These are phyloP conservation scores for Globisporangium uncinulatum DNA, from an alignment of 352 stramenopile genomes.

Conservation along the genomic window DNA sequence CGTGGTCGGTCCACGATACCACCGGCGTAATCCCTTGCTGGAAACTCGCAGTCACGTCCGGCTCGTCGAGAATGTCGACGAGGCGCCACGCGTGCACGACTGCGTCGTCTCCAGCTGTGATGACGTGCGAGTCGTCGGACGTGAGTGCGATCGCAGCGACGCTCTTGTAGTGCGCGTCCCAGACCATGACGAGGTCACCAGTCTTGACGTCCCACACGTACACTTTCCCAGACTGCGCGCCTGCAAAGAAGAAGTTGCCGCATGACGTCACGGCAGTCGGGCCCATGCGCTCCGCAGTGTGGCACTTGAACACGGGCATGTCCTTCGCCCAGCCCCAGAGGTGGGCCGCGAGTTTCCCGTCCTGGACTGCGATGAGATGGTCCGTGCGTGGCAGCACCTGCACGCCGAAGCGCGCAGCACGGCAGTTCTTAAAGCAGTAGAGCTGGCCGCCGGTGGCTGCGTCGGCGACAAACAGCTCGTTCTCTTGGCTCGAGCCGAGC, in stretches of 20 bases:
- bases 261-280: conserved; percentile 46
- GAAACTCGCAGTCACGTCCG: conserved; percentile 47
- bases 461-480: conserved; percentile 56
- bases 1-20: conserved; percentile 74
- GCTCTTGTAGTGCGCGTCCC: conserved; percentile 86
- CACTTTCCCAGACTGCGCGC: conserved; percentile 73
- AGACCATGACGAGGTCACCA: conserved; percentile 71
- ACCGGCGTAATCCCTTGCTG: conserved; percentile 46
- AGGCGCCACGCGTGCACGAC: conserved; percentile 78
- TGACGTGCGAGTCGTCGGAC: conserved; percentile 68
- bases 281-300: conserved; percentile 72
- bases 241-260: conserved; percentile 71
- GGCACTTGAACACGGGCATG: conserved; percentile 66
- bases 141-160: conserved; percentile 62
- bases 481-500: conserved; percentile 61
- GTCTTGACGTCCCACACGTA: conserved; percentile 85
- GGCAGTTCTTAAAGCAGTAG: conserved; percentile 73
- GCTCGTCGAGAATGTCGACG: conserved; percentile 60
- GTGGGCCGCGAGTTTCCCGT: conserved; percentile 60
- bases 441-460: conserved; percentile 55
- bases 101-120: conserved; percentile 77
- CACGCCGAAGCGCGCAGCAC: conserved; percentile 41
- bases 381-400: conserved; percentile 54
- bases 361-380: conserved; percentile 61
- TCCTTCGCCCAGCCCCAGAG: conserved; percentile 65